Percentiles rank a stretch among this genome's conserved stretches.
These are phyloP conservation scores for Angomonas deanei DNA, from an alignment of 208 protist genomes.

Conservation along the genomic window DNA sequence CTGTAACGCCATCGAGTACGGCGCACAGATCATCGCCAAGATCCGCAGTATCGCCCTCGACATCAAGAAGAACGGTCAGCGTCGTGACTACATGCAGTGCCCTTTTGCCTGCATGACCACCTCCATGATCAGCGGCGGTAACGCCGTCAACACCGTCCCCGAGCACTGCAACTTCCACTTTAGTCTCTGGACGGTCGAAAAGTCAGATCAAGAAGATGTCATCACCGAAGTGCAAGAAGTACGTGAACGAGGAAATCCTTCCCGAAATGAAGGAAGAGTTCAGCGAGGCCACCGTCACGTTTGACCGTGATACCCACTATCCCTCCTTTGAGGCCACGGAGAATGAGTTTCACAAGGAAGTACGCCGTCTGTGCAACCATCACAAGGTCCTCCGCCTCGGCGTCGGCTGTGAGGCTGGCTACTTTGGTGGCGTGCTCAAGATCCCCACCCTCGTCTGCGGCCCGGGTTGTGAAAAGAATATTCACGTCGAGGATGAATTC, in stretches of 20 bases:
- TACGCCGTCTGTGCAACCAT: background rate
- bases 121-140: constrained; percentile 33
- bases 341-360: background rate
- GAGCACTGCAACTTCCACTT: constrained; percentile 37
- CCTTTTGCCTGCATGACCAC: constrained; percentile 23
- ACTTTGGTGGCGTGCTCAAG: constrained; percentile 6
- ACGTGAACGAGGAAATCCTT: constrained; percentile 24
- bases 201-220: constrained; percentile 17
- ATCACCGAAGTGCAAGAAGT: constrained; percentile 19
- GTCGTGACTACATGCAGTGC: constrained; percentile 17
- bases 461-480: background rate
- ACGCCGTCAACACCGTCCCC: constrained; percentile 45
- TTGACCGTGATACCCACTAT: constrained; percentile 7
- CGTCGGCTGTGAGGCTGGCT: constrained; percentile 7
- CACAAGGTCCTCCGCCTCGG: background rate
- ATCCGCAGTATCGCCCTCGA: constrained; percentile 25
- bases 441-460: constrained; percentile 13
- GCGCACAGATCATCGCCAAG: constrained; percentile 35
- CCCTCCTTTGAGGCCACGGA: constrained; percentile 23
- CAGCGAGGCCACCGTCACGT: constrained; percentile 22
- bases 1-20: constrained; percentile 37
- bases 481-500: constrained; percentile 10
- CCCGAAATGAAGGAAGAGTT: constrained; percentile 42
- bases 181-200: constrained; percentile 30
- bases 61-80: constrained; percentile 12